phyloP scores from a whole-genome alignment of 1,139 yeast genomes.

The Geotrichum aggregatum region DNA sequence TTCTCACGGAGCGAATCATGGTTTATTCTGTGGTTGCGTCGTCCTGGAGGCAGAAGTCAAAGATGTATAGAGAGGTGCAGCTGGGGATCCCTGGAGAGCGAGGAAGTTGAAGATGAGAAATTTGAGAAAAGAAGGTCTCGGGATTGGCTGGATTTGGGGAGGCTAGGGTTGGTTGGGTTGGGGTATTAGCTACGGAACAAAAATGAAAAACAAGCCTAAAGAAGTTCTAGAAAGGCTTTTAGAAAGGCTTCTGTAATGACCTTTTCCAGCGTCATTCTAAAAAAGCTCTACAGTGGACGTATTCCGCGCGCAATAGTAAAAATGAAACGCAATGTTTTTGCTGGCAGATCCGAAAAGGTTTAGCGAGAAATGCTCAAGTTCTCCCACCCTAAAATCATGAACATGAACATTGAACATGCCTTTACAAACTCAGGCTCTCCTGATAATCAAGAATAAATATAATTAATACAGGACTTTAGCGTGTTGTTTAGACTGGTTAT shows the following conservation, averaged over 20 bases:
- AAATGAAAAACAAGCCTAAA: neutral
- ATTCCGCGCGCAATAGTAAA: too few species aligned
- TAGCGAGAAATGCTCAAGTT: too few species aligned
- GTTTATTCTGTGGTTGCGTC: neutral
- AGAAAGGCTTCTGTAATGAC: too few species aligned
- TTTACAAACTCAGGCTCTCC: neutral
- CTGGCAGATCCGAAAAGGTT: too few species aligned
- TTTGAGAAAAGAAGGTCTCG: slow-evolving; percentile 13
- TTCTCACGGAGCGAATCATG: slow-evolving; percentile 21
- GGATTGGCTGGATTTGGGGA: slow-evolving; percentile 16
- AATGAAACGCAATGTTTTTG: too few species aligned
- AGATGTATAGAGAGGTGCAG: neutral
- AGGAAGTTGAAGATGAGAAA: slow-evolving; percentile 3
- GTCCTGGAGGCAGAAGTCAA: neutral
- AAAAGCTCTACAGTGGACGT: too few species aligned
- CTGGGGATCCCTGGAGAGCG: neutral
- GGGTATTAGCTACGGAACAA: neutral
- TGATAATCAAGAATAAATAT: slow-evolving; percentile 2
- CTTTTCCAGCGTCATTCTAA: too few species aligned
- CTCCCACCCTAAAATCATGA: too few species aligned
- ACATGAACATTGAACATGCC: too few species aligned
- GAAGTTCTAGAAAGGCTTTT: neutral
- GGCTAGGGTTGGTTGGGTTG: slow-evolving; percentile 12
- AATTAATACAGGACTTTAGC: neutral
- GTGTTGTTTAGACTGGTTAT: neutral